Conservation (phyloP, 192 early-diverging fungal species). For the Rhizoclosmatium sp. region DNA sequence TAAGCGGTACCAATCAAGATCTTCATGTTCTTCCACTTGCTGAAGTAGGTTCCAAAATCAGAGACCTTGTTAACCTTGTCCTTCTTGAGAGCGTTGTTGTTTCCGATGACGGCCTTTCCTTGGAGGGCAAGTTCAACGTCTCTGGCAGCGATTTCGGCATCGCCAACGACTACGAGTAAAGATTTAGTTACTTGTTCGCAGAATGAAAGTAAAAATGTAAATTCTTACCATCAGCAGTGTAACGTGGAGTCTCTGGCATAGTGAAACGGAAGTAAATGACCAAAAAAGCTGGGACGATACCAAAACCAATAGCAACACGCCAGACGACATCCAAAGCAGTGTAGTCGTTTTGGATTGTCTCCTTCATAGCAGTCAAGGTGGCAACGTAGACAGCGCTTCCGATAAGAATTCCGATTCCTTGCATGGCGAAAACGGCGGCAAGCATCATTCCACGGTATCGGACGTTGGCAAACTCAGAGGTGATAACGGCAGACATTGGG, state of each 20-base stretch:
- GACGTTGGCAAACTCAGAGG: conserved; percentile 87
- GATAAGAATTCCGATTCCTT: conserved; percentile 88
- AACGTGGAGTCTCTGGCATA: conserved; percentile 95
- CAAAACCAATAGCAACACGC: conserved; percentile 87
- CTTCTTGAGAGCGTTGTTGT: conserved; percentile 10
- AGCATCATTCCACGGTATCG: conserved; percentile 89
- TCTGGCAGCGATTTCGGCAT: conserved; percentile 5
- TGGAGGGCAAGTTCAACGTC: background rate
- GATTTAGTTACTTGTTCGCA: background rate
- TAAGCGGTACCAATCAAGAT: conserved; percentile 65
- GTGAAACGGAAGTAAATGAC: conserved; percentile 91
- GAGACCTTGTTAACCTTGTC: conserved; percentile 23
- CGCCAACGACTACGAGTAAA: background rate
- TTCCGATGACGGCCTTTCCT: background rate
- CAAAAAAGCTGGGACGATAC: conserved; percentile 75
- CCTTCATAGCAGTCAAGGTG: conserved; percentile 74
- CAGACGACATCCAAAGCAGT: conserved; percentile 84
- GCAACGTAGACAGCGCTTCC: conserved; percentile 77
- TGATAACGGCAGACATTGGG: conserved; percentile 92
- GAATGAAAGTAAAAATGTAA: background rate
- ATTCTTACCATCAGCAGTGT: conserved; percentile 58
- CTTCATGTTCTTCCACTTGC: conserved; percentile 82
- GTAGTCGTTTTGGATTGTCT: conserved; percentile 68
- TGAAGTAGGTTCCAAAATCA: conserved; percentile 66
- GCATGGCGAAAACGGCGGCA: conserved; percentile 89